Base-by-base conservation (phyloP, 176 grass and related monocot genomes). In the Microstegium vimineum region DNA sequence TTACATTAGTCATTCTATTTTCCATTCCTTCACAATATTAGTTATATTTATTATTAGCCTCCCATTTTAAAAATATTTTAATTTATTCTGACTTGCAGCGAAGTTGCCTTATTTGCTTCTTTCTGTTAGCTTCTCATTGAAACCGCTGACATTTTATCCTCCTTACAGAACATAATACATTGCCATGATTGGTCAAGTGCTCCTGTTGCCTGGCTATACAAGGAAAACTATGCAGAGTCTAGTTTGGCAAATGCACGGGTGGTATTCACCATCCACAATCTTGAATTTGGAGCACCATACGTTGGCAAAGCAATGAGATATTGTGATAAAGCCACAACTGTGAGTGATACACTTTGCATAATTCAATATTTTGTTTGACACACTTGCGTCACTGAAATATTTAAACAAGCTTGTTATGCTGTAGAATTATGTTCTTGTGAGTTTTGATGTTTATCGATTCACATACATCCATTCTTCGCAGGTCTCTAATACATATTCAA, bases 181-280 rank as follows among this genome's bases (percentile, higher is more conserved):
- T 94, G 92, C 72, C 92, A 97, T 88, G 94, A 97, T 83, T 98
- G 95, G 95, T 89, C 95, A 66, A 94, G 95, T 87, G 86, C 95
- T 71, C 92, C 92, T 4, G 86, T 89, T 69, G 92, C 92, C n/a
- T 98, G 92, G 92, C 65, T 98, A 78, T 89, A 83, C 78, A 97
- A 97, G 83, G 95, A 94, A 71, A 84, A 94, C 41, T 97, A 97
- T 57, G 84, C 70, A n/a, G 5, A 94, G 38, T 87, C 83, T 75
- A 85, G 75, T 45, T 64, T 93, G 78, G 71, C 71, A 65, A 89
- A 82, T 87, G 80, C 92, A 71, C 90, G 82, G 84, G 86, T 97
- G 74, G 36, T 98, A 60, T 98, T 98, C 70, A 98, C 95, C 22
- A 98, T 98, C 71, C 95, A 98, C 60, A 98, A 98, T 82, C 95